Percentiles rank a stretch among this genome's conserved stretches.
These are phyloP conservation scores for Hyphopichia pseudoburtonii DNA, from an alignment of 1,139 yeast species.

Conservation along the genomic window DNA sequence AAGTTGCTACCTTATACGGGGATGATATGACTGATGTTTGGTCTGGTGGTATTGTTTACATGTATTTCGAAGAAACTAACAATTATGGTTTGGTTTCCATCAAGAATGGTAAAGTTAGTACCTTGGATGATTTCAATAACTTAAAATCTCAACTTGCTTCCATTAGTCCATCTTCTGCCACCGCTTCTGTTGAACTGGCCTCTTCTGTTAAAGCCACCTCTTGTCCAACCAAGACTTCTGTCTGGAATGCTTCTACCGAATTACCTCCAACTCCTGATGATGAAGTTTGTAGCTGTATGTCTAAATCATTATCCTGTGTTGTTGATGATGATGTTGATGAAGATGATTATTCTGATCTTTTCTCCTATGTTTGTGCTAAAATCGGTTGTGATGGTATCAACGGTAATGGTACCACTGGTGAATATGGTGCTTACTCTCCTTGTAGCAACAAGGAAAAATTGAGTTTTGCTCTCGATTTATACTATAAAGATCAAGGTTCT, in stretches of 20 bases:
- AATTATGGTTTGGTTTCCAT: constrained; percentile 75
- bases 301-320: constrained; percentile 35
- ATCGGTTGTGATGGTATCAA: constrained; percentile 39
- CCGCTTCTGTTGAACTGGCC: constrained; percentile 22
- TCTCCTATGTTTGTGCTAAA: constrained; percentile 30
- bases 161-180: constrained; percentile 35
- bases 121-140: constrained; percentile 46
- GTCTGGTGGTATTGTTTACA: constrained; percentile 91
- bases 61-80: constrained; percentile 83
- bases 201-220: constrained; percentile 26
- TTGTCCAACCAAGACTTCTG: constrained; percentile 38
- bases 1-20: constrained; percentile 54
- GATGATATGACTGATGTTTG: constrained; percentile 58
- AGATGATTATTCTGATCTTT: constrained; percentile 36
- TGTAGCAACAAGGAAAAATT: constrained; percentile 42
- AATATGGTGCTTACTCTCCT: constrained; percentile 42
- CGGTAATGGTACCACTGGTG: constrained; percentile 37
- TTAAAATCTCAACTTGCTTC: constrained; percentile 59
- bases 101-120: constrained; percentile 32
- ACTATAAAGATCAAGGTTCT: constrained; percentile 33
- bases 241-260: constrained; percentile 39
- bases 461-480: constrained; percentile 40
- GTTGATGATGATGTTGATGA: constrained; percentile 28
- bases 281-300: constrained; percentile 39
- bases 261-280: constrained; percentile 50